phyloP scores from a whole-genome alignment of 139 green algal genomes.

The Diplosphaera chodatii region DNA sequence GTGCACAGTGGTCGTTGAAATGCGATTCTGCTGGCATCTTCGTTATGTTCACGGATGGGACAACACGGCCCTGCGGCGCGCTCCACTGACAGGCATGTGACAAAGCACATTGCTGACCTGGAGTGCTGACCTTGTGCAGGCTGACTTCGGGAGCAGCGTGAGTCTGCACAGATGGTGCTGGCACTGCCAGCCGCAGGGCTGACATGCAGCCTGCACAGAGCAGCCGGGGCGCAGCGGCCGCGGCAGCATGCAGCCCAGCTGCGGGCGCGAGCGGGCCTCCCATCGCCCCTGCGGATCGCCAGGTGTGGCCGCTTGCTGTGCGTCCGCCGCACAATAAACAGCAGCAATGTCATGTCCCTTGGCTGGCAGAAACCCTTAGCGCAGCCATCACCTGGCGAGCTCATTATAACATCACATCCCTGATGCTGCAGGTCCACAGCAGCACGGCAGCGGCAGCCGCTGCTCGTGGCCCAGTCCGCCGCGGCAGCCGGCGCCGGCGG shows the following conservation, averaged over 20 bases:
- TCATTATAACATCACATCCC: background rate
- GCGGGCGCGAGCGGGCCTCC: background rate
- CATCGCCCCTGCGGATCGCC: background rate
- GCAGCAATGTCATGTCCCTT: background rate
- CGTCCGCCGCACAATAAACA: too few relatives aligned
- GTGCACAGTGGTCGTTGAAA: too few relatives aligned
- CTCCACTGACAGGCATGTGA: too few relatives aligned
- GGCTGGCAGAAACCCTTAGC: background rate
- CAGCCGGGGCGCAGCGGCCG: too few relatives aligned
- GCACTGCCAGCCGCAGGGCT: background rate
- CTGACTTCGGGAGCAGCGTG: too few relatives aligned
- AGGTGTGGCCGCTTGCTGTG: background rate
- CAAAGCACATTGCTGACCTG: too few relatives aligned
- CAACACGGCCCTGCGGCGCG: too few relatives aligned
- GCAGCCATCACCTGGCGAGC: background rate
- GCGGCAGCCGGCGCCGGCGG: background rate
- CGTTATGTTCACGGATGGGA: too few relatives aligned
- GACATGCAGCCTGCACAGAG: background rate
- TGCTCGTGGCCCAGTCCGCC: background rate
- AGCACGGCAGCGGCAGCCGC: background rate
- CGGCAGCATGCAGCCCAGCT: background rate
- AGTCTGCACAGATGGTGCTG: background rate
- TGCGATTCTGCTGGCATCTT: too few relatives aligned
- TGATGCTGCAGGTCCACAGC: background rate
- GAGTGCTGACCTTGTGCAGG: background rate